phyloP scores from a whole-genome alignment of 345 rosid species.

The Eucalyptus curtisii region DNA sequence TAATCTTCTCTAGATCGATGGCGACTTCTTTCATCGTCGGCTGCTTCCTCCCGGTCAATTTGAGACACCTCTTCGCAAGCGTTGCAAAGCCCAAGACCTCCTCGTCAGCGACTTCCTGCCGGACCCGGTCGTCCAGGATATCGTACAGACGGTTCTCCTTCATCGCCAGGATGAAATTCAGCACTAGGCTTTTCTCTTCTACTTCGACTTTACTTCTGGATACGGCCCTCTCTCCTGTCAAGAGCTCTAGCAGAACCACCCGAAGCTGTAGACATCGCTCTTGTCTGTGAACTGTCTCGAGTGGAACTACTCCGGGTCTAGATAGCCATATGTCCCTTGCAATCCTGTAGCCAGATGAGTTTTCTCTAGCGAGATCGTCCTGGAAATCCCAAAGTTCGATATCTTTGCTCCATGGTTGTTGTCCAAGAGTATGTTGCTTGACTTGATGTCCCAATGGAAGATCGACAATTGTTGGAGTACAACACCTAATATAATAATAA shows the following conservation, averaged over 20 bases:
- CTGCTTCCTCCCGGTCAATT: background rate
- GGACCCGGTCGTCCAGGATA: background rate
- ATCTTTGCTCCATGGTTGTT: background rate
- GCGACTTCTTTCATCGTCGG: conserved; percentile 6
- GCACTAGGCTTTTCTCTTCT: background rate
- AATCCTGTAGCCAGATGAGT: background rate
- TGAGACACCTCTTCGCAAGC: conserved; percentile 1
- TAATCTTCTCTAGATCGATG: background rate
- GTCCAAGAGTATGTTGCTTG: conserved; percentile 3
- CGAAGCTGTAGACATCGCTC: background rate
- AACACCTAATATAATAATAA: too few species aligned
- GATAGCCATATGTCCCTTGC: conserved; percentile 1
- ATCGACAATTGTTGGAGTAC: too few species aligned
- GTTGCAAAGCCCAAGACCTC: background rate
- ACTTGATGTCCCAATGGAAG: conserved; percentile 1
- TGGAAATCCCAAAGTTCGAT: background rate
- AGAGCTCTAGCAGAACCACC: background rate
- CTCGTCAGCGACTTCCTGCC: background rate
- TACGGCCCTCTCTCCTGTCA: background rate
- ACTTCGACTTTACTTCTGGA: background rate
- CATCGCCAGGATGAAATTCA: background rate
- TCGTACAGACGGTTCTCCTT: background rate
- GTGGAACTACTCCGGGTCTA: background rate
- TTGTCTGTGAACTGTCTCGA: background rate
- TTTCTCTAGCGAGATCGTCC: background rate